Evolutionary conservation across 1,139 yeast genomes (phyloP).

Genomic region (Debaryomyces subglobosus): DNA sequence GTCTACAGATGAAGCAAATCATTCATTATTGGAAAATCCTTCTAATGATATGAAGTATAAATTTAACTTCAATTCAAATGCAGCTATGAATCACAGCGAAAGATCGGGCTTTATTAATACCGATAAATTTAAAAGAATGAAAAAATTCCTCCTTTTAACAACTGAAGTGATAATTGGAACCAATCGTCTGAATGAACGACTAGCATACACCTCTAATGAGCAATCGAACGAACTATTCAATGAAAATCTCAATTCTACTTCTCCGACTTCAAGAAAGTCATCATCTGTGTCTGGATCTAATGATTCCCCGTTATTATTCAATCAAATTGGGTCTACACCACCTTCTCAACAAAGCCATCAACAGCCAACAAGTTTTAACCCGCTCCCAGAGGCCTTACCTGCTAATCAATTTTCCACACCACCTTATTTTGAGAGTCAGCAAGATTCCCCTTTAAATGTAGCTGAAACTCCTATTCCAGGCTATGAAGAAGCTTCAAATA

Average conservation of each 20-base stretch:
- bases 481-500: slow-evolving; percentile 25
- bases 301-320: slow-evolving; percentile 16
- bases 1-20: slow-evolving; percentile 15
- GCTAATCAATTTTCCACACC: slow-evolving; percentile 22
- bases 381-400: slow-evolving; percentile 20
- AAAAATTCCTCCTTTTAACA: slow-evolving; percentile 76
- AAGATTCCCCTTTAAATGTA: not conserved
- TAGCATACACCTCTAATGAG: slow-evolving; percentile 16
- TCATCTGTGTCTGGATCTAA: slow-evolving; percentile 20
- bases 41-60: slow-evolving; percentile 31
- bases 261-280: slow-evolving; percentile 25
- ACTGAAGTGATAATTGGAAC: slow-evolving; percentile 84
- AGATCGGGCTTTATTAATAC: slow-evolving; percentile 67
- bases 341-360: slow-evolving; percentile 11
- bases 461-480: slow-evolving; percentile 8
- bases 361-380: slow-evolving; percentile 11
- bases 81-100: slow-evolving; percentile 36
- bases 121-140: slow-evolving; percentile 71
- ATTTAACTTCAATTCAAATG: slow-evolving; percentile 28
- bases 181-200: slow-evolving; percentile 56
- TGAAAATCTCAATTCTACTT: slow-evolving; percentile 11
- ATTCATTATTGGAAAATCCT: slow-evolving; percentile 10
- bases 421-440: slow-evolving; percentile 19
- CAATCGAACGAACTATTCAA: slow-evolving; percentile 6
- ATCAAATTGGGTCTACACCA: slow-evolving; percentile 14